Evolutionary conservation across 2,329 filamentous ascomycete species (phyloP), one percentile per base, ranked within the genome.

Genomic region (Thelonectria rubi): DNA sequence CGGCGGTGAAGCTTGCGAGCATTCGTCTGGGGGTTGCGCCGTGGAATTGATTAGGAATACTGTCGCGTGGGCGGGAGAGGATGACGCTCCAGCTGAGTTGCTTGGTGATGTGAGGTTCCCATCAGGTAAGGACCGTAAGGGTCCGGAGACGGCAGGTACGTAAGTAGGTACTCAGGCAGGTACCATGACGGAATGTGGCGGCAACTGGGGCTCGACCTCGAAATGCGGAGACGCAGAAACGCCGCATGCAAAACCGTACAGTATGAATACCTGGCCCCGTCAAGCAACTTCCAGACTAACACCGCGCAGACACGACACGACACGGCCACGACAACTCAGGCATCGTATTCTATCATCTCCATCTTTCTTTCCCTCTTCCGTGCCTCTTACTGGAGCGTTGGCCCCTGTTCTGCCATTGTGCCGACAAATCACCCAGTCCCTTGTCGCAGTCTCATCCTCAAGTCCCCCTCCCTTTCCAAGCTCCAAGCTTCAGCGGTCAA

Each of bases 191-290:
- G 55, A 56, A 63, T 65, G 62, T 62, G 67, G 62, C 60, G 39
- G 61, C 63, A 52, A 32, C 21, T 54, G 49, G 57, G 56, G 51
- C 51, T 48, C 45, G 3, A 30, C 26, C 26, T 30, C 26, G 26
- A 6, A 37, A 15, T 32, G 64, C 60, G 62, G 65, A 65, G 62
- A 50, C 24, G 42, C 59, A 67, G 66, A 70, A 70, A 67, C 56
- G 57, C 67, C 67, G 65, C 53, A 56, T 47, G 57, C 57, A 30
- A 30, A 30, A 30, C 26, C 26, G 26, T 30, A 30, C 26, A 55
- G 58, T 60, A 60, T 24, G 58, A 51, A 55, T 60, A 60, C 52
- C n/a, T 20, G 11, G 12, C 34, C 26, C 26, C 7, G 26, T 9
- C 26, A 30, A 30, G 26, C 26, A 37, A 37, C 11, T 15, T 7